Percentiles rank a stretch among this genome's conserved stretches.
phyloP scores from a whole-genome alignment of 179 eudicot species.

The Drosera spatulata region DNA sequence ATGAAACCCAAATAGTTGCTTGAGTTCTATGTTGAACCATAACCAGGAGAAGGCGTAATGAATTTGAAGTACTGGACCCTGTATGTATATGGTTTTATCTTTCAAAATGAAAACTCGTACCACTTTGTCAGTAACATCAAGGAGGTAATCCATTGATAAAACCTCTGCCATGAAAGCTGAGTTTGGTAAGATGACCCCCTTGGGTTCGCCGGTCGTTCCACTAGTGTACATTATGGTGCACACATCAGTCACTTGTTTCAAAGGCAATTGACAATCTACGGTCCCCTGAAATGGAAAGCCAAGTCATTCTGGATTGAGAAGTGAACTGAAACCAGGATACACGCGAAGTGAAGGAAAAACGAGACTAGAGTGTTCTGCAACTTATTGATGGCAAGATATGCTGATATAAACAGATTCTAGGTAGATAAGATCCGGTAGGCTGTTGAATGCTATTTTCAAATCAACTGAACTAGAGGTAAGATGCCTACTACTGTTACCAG shows the following conservation, averaged over 20 bases:
- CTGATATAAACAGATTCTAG: too few relatives aligned
- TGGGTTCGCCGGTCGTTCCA: conserved; percentile 52
- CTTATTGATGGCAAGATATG: too few relatives aligned
- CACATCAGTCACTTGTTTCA: conserved; percentile 35
- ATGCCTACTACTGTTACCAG: conserved; percentile 27
- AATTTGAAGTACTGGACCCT: neutral
- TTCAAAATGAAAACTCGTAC: conserved; percentile 18
- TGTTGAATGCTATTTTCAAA: too few relatives aligned
- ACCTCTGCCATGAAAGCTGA: conserved; percentile 62
- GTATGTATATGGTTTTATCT: too few relatives aligned
- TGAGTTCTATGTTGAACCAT: neutral
- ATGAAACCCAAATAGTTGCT: neutral
- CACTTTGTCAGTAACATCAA: conserved; percentile 55
- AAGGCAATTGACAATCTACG: conserved; percentile 47
- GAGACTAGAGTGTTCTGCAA: neutral
- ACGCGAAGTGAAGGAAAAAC: neutral
- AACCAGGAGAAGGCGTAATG: too few relatives aligned
- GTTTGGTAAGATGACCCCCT: conserved; percentile 78
- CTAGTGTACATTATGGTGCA: too few relatives aligned
- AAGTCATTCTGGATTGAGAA: neutral
- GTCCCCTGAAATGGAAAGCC: conserved; percentile 39
- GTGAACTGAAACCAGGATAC: neutral
- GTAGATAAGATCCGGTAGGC: too few relatives aligned
- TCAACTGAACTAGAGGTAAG: neutral
- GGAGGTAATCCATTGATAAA: conserved; percentile 46